phyloP scores from a whole-genome alignment of 441 rosid species.

The Populus trichocarpa region DNA sequence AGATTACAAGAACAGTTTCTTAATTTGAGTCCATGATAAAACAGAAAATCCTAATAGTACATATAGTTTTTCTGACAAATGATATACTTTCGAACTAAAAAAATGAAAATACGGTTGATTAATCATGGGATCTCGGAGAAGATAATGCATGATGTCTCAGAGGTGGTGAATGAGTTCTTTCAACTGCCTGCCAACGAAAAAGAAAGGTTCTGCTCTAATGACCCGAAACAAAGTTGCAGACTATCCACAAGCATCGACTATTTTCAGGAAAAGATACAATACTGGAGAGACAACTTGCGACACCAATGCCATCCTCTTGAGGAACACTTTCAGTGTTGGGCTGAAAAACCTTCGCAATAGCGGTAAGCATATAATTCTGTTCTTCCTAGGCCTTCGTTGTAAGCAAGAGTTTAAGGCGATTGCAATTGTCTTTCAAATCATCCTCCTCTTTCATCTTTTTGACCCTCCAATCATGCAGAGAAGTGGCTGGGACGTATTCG shows the following conservation, averaged over 20 bases:
- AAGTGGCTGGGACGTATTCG: not conserved
- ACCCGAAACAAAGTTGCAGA: conserved; percentile 20
- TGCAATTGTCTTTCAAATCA: too few relatives aligned
- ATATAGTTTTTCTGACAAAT: too few relatives aligned
- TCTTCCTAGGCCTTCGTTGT: too few relatives aligned
- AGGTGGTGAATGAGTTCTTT: conserved; percentile 20
- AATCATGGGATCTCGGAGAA: conserved; percentile 15
- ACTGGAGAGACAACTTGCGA: not conserved
- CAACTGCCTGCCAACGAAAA: conserved; percentile 23
- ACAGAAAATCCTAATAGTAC: too few relatives aligned
- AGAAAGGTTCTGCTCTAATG: conserved; percentile 21
- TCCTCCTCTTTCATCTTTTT: too few relatives aligned
- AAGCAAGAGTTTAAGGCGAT: too few relatives aligned
- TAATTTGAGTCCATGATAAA: too few relatives aligned
- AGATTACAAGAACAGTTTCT: too few relatives aligned
- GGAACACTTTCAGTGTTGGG: not conserved
- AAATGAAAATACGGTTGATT: not conserved
- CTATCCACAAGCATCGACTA: conserved; percentile 3
- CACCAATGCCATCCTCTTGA: not conserved
- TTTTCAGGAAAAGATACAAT: not conserved
- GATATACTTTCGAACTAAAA: too few relatives aligned
- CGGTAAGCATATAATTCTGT: not conserved
- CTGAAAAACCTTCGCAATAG: not conserved
- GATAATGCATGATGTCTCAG: conserved; percentile 6
- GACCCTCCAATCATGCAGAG: not conserved